Conservation (phyloP, 106 monocot genomes). For the Acorus gramineus region DNA sequence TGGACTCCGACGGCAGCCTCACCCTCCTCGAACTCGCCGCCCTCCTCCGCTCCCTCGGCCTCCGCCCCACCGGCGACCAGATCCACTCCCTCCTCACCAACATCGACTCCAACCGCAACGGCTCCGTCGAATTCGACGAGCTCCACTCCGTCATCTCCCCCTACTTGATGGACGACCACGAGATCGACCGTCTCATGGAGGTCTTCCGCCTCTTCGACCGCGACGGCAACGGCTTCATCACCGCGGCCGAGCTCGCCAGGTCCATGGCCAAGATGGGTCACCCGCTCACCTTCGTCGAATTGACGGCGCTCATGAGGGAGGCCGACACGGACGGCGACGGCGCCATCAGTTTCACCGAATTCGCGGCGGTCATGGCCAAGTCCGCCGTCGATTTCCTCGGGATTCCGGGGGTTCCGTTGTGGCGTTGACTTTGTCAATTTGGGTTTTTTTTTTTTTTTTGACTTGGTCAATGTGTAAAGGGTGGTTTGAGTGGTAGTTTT, state of each 20-base stretch:
- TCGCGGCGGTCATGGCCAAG: slow-evolving; percentile 49
- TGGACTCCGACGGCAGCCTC: slow-evolving; percentile 63
- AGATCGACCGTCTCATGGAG: slow-evolving; percentile 27
- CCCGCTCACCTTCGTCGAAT: slow-evolving; percentile 45
- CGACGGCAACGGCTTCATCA: slow-evolving; percentile 62
- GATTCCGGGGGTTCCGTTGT: no score
- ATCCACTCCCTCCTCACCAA: slow-evolving; percentile 49
- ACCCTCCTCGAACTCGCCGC: slow-evolving; percentile 70
- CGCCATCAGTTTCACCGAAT: slow-evolving; percentile 58
- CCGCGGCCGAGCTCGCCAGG: slow-evolving; percentile 64
- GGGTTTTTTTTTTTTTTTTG: no score
- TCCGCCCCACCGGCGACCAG: slow-evolving; percentile 51
- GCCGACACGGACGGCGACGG: slow-evolving; percentile 63
- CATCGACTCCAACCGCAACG: slow-evolving; percentile 67
- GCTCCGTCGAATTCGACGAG: slow-evolving; percentile 67
- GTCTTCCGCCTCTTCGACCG: slow-evolving; percentile 57
- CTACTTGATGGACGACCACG: slow-evolving; percentile 42
- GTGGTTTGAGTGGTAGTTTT: no score
- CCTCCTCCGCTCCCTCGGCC: slow-evolving; percentile 58
- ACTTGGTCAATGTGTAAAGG: no score
- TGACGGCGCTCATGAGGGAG: slow-evolving; percentile 48
- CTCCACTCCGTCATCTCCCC: slow-evolving; percentile 43
- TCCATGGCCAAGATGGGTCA: slow-evolving; percentile 64
- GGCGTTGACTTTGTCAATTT: no score
- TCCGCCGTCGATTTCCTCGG: slow-evolving; percentile 61